Evolutionary conservation across 441 rosid genomes (phyloP), one percentile per base, ranked within the genome.

Genomic region (Theobroma grandiflorum): DNA sequence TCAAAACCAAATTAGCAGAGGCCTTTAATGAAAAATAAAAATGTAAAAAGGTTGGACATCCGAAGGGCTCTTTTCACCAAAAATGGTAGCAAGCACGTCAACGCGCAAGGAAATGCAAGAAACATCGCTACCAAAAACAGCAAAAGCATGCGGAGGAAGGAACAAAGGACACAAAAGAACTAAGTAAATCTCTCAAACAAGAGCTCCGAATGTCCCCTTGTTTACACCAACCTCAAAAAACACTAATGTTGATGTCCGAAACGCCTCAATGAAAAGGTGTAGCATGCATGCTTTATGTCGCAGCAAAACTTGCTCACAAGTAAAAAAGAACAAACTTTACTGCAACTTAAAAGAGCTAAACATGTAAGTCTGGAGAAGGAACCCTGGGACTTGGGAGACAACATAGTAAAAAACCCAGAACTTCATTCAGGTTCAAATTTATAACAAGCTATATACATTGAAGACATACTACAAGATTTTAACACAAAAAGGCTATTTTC

Each of bases 391-490:
- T 26, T 26, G 49, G 1, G 4, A 72, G 64, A 8, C 2, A 72
- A 53, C 63, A 72, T 5, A 20, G 26, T 37, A 55, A 53, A 4
- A 38, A 72, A 73, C 65, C 49, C 76, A 75, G 55, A 80, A 74
- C 66, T 58, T 71, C 69, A 74, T 55, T 82, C 65, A 49, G 74
- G 82, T 75, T 83, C 53, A 20, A 43, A 58, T 77, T 79, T 79
- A 81, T 58, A 64, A 76, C 49, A 76, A 35, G 35, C 72, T 79
- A 86, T 86, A 77, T 80, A 87, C 89, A 87, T 20, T 4, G 35
- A 57, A 55, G 81, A 68, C 82, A 37, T 55, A 80, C 67, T 33
- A 47, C 72, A 76, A 65, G 76, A 68, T 15, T 26, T 79, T 74
- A 76, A 84, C 69, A 73, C 78, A 76, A 85, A 71, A 64, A 22